Evolutionary conservation across 495 filamentous ascomycete species (phyloP).

Genomic region (Rostrohypoxylon terebratum): DNA sequence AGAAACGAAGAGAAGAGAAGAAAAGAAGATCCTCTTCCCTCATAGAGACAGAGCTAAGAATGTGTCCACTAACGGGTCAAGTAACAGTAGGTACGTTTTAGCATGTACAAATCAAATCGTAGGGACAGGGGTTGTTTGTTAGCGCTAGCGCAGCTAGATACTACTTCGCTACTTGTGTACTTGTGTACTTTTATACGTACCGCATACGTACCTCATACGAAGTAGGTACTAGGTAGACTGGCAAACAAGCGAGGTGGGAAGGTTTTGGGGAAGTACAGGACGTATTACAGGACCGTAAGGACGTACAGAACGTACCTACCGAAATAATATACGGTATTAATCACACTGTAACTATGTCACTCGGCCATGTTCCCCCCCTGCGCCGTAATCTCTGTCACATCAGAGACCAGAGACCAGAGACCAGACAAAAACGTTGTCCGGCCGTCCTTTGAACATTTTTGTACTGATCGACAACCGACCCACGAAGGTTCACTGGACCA

Average conservation of each 20-base stretch:
- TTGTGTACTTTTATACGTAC: neutral
- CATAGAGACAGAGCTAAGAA: constrained; percentile 3
- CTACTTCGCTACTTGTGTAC: neutral
- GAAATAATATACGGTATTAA: constrained; percentile 27
- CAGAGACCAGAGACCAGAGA: constrained; percentile 28
- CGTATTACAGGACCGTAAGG: neutral
- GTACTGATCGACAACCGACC: constrained; percentile 47
- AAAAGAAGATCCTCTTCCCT: neutral
- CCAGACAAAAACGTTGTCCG: constrained; percentile 38
- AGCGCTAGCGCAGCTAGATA: too few species aligned
- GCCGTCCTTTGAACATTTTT: constrained; percentile 43
- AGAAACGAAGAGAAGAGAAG: neutral
- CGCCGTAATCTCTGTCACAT: constrained; percentile 47
- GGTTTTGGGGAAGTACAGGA: neutral
- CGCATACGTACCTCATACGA: neutral
- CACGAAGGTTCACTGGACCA: constrained; percentile 28
- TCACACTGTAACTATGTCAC: constrained; percentile 43
- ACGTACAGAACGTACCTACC: neutral
- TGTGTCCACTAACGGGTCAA: neutral
- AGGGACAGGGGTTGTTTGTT: neutral
- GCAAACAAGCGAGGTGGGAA: constrained; percentile 9
- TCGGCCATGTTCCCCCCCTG: constrained; percentile 30
- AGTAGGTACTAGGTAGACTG: neutral
- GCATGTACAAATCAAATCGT: neutral
- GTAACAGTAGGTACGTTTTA: neutral